Evolutionary conservation across 306 rosid genomes (phyloP).

Genomic region (Ormosia emarginata): DNA sequence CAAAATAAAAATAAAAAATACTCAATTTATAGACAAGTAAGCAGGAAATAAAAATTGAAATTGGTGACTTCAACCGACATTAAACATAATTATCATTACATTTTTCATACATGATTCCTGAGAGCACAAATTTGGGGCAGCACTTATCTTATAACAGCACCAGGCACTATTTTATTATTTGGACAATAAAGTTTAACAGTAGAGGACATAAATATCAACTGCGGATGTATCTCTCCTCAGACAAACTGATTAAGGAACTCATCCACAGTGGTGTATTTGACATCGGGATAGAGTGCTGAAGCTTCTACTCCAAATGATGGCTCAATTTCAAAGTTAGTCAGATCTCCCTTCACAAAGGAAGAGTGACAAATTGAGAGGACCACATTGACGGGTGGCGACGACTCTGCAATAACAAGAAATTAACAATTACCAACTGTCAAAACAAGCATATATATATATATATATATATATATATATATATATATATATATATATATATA

Average conservation of each 20-base stretch:
- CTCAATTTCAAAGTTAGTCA: constrained; percentile 56
- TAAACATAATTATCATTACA: background rate
- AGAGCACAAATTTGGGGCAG: background rate
- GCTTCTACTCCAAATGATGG: constrained; percentile 63
- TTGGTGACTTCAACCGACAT: background rate
- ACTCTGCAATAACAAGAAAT: constrained; percentile 29
- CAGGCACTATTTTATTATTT: background rate
- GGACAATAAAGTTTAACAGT: background rate
- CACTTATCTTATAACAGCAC: background rate
- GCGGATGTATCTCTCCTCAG: background rate
- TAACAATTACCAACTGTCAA: background rate
- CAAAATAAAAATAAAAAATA: too few species aligned
- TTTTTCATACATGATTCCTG: background rate
- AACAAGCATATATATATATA: background rate
- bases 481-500: too few species aligned
- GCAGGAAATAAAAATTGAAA: background rate
- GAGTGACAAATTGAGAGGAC: constrained; percentile 37
- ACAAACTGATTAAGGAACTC: constrained; percentile 50
- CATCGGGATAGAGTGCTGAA: constrained; percentile 55
- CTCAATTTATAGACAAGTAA: too few species aligned
- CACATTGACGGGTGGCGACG: constrained; percentile 25
- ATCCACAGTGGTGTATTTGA: constrained; percentile 53
- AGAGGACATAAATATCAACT: background rate
- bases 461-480: too few species aligned
- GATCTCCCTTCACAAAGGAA: constrained; percentile 40